Percentiles rank a stretch among this genome's conserved stretches.
phyloP scores from a whole-genome alignment of 2,329 filamentous ascomycete species.

The Elsinoe australis region DNA sequence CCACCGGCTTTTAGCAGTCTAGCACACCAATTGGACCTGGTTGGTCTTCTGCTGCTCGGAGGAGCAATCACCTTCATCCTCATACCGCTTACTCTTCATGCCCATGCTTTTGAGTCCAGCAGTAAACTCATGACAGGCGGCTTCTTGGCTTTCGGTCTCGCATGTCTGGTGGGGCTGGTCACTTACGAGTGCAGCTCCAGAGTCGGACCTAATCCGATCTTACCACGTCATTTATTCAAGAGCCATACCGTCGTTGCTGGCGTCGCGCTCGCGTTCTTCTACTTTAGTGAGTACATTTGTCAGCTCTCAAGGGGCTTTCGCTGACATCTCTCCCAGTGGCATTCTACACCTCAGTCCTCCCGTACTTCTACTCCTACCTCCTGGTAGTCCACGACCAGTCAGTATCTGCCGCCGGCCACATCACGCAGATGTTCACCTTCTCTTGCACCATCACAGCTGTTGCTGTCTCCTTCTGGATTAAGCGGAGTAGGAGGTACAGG shows the following conservation, averaged over 20 bases:
- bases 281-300: conserved; percentile 50
- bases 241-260: conserved; percentile 57
- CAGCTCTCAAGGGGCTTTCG: not conserved
- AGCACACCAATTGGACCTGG: conserved; percentile 48
- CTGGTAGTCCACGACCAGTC: conserved; percentile 55
- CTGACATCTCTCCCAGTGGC: conserved; percentile 43
- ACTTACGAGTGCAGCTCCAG: conserved; percentile 47
- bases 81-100: conserved; percentile 40
- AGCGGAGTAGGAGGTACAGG: conserved; percentile 52
- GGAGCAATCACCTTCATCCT: conserved; percentile 48
- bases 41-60: conserved; percentile 41
- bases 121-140: conserved; percentile 41
- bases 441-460: conserved; percentile 56
- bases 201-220: conserved; percentile 49
- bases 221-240: conserved; percentile 52
- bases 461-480: conserved; percentile 54
- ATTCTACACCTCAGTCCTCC: conserved; percentile 63
- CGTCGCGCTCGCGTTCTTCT: conserved; percentile 58
- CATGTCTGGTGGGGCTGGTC: conserved; percentile 49
- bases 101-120: conserved; percentile 34
- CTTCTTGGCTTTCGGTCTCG: conserved; percentile 51
- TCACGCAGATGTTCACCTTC: conserved; percentile 59
- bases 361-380: conserved; percentile 62
- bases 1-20: conserved; percentile 39
- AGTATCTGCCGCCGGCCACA: conserved; percentile 52